A percentile compares a stretch with the other conserved stretches of the same genome.
phyloP scores from a whole-genome alignment of 1,139 yeast genomes.

The Schwanniomyces etchellsii region DNA sequence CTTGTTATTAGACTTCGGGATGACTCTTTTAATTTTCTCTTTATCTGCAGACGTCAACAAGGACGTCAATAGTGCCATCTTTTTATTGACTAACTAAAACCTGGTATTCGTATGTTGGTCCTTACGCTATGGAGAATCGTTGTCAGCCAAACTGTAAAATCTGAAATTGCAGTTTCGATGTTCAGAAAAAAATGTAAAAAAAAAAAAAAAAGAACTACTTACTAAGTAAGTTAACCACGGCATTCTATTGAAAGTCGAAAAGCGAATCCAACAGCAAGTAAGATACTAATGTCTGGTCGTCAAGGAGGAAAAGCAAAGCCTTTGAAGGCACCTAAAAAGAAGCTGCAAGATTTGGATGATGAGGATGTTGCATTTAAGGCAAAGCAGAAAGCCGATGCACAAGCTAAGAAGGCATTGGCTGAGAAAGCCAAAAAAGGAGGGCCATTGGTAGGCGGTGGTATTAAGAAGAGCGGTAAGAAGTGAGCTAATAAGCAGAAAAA shows the following conservation, averaged over 20 bases:
- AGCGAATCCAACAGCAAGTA: no score
- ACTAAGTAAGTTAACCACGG: no score
- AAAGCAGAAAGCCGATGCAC: conserved; percentile 92
- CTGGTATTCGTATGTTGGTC: not conserved
- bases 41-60: conserved; percentile 66
- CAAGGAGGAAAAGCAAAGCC: conserved; percentile 74
- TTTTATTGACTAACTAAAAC: not conserved
- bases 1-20: conserved; percentile 86
- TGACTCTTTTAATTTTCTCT: conserved; percentile 79
- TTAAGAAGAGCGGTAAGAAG: conserved; percentile 81
- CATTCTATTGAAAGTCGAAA: no score
- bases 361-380: conserved; percentile 88
- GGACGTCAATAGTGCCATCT: no score
- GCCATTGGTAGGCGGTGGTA: conserved; percentile 89
- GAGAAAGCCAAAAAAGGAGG: conserved; percentile 86
- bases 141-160: conserved; percentile 1
- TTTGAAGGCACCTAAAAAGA: conserved; percentile 68
- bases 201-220: no score
- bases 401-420: conserved; percentile 87
- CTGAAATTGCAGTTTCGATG: not conserved
- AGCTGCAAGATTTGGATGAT: conserved; percentile 68
- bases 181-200: not conserved
- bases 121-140: no score
- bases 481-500: conserved; percentile 15
- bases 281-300: conserved; percentile 54